Base-by-base conservation (phyloP, 768 basidiomycete genomes). In the Suillus clintonianus region DNA sequence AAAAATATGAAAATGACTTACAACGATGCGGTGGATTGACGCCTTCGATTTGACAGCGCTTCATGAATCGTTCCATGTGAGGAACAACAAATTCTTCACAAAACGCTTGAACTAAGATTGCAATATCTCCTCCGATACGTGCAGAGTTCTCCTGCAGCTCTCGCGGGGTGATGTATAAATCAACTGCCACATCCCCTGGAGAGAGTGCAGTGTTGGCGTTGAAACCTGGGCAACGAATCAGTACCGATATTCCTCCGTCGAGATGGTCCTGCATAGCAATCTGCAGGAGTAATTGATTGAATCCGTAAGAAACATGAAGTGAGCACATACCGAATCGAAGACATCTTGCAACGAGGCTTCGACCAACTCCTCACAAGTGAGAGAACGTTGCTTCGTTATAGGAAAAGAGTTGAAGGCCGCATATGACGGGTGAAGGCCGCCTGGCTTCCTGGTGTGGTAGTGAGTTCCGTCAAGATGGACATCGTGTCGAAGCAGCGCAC, bases 181-280 rank as follows among this genome's bases (percentile, higher is more conserved):
- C 56, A 15, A 62, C 48, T 15, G 39, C 32, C n/a, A 64, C 34
- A 11, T 63, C n/a, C 11, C 64, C 65, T 7, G 55, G 27, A 4
- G 34, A 60, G 39, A 53, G 54, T 17, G 32, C n/a, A 17, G 39
- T 36, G 7, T 10, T 5, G 3, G 60, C 50, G 4, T 61, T 45
- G 9, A 51, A 37, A 14, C 60, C 56, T 2, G 59, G 63, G 56
- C 63, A 64, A 13, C 30, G 36, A n/a, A 67, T 27, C 5, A 67
- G 43, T 34, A 67, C 2, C 1, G 50, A 57, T 2, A 67, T 64
- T 1, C 63, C 65, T 5, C 65, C 63, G 39, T 67, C 62, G 11
- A 67, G 56, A 24, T 17, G 42, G 27, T 67, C 65, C 41, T 66
- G 62, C 60, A 65, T 65, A 5, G 55, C 43, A 30, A 64, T 56